Evolutionary conservation across 2,329 filamentous ascomycete genomes (phyloP), one percentile per base, ranked within the genome.

Genomic region (Claviceps paspali): DNA sequence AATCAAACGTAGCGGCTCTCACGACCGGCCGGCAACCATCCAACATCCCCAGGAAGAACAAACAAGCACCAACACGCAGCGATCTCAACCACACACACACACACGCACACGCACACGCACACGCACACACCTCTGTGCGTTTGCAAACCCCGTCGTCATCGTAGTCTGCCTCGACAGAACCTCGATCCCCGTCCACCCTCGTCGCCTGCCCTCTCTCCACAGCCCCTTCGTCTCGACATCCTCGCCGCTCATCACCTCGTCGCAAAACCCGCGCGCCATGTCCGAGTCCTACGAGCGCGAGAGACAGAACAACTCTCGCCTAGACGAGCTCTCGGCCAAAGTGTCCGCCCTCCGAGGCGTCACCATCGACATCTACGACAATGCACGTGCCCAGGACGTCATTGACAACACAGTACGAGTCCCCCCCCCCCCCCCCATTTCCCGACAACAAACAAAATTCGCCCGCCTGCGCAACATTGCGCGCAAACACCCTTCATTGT

Each of bases 341-440:
- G 87, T 96, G 38, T 83, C 83, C 14, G 85, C 86, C 36, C 73
- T 98, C 45, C 85, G 88, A 53, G 83, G 82, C 59, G 85, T 98
- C 35, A 98, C 91, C 29, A 76, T 96, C 46, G 86, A 98, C 64
- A 98, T 98, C 53, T 95, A 96, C 70, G 87, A 96, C 63, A 86
- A 91, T 56, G 91, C 91, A 35, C 76, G 85, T 41, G 76, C 83
- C 49, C 88, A 96, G 51, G 76, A 82, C 47, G 74, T 93, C 45
- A 82, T 98, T 47, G 85, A 98, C 60, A 78, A 76, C 52, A 88
- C 83, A 28, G 84, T 92, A 69, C 41, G 75, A 46, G 27, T 21
- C 6, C 24, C n/a, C n/a, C n/a, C n/a, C n/a, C n/a, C n/a, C n/a
- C n/a, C n/a, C n/a, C n/a, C n/a, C n/a, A n/a, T n/a, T n/a, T n/a